Evolutionary conservation across 176 grass and related monocot species (phyloP).

Genomic region (Guadua angustifolia): DNA sequence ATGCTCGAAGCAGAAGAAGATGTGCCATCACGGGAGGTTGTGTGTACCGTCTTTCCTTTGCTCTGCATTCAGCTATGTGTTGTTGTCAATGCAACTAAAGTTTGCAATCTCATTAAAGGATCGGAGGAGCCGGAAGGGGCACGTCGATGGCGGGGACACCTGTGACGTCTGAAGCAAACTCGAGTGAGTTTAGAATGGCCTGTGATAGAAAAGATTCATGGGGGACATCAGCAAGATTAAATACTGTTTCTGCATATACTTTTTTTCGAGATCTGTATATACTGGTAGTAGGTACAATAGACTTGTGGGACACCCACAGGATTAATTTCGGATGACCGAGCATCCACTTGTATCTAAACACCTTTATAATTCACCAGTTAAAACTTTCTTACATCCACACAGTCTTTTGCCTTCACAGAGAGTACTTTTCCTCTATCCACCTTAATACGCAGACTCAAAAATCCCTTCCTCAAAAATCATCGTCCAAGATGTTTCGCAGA

Average conservation of each 20-base stretch:
- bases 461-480: no score
- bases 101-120: slow-evolving; percentile 22
- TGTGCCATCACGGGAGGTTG: slow-evolving; percentile 3
- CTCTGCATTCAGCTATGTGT: background rate
- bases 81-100: slow-evolving; percentile 12
- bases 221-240: background rate
- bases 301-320: background rate
- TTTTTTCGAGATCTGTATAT: no score
- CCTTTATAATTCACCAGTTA: no score
- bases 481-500: no score
- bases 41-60: background rate
- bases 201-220: background rate
- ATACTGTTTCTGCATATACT: background rate
- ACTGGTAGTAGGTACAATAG: no score
- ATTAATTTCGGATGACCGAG: background rate
- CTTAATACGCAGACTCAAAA: no score
- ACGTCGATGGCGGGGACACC: background rate
- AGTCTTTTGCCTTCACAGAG: no score
- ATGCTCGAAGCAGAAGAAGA: slow-evolving; percentile 34
- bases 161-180: background rate
- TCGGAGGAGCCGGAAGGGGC: slow-evolving; percentile 7
- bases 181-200: background rate
- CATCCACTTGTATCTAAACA: no score
- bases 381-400: no score
- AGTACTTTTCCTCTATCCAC: no score